Percentiles rank a stretch among this genome's conserved stretches.
Evolutionary conservation across 2,329 filamentous ascomycete genomes (phyloP).

Genomic region (Hymenoscyphus fraxineus): DNA sequence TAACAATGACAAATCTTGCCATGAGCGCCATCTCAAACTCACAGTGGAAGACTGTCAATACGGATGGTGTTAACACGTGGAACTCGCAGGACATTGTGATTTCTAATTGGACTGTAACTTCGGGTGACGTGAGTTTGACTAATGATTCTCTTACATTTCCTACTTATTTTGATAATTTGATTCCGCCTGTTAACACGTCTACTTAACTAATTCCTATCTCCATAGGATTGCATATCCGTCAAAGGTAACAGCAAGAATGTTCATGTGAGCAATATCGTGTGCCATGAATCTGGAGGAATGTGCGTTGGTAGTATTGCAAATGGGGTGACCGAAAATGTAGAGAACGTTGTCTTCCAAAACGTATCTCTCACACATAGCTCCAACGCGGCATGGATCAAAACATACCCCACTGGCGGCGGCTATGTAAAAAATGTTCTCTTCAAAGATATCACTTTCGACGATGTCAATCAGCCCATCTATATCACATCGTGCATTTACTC

Average conservation of each 20-base stretch:
- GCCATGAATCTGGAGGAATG: conserved; percentile 55
- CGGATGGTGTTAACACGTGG: conserved; percentile 58
- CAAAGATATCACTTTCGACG: conserved; percentile 31
- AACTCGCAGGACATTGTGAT: conserved; percentile 52
- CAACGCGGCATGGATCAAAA: conserved; percentile 38
- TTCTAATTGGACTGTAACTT: conserved; percentile 48
- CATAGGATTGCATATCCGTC: conserved; percentile 49
- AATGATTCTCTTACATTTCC: neutral
- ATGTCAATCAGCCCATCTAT: conserved; percentile 49
- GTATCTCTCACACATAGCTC: conserved; percentile 35
- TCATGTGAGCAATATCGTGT: conserved; percentile 57
- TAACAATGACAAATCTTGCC: conserved; percentile 20
- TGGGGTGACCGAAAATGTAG: conserved; percentile 50
- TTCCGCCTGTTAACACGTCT: neutral
- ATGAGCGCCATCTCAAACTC: conserved; percentile 36
- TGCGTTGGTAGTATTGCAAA: conserved; percentile 46
- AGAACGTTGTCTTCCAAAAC: conserved; percentile 52
- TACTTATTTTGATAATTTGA: neutral
- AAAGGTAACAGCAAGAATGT: conserved; percentile 57
- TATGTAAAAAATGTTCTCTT: conserved; percentile 36
- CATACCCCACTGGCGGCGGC: conserved; percentile 35
- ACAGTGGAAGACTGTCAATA: conserved; percentile 53
- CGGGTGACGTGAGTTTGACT: conserved; percentile 35
- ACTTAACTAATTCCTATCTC: neutral
- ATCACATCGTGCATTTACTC: conserved; percentile 44